These are phyloP conservation scores for Jackrogersella multiformis DNA, from an alignment of 495 filamentous ascomycete genomes.

Conservation along the genomic window DNA sequence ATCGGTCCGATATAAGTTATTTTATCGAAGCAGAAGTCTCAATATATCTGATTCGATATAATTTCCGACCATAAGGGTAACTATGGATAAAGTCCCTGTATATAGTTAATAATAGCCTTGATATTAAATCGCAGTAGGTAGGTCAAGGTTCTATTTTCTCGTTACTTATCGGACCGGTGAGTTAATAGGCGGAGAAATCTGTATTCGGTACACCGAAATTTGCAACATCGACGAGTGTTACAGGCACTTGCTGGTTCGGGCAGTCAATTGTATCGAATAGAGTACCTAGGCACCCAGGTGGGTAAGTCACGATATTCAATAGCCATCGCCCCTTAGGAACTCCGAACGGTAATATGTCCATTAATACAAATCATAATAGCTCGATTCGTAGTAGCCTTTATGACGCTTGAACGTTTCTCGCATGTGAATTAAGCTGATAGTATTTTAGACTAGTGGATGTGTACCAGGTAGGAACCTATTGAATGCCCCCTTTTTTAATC, in stretches of 20 bases:
- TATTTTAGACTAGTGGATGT: too few relatives aligned
- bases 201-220: neutral
- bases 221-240: neutral
- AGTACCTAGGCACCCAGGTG: too few relatives aligned
- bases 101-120: neutral
- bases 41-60: constrained; percentile 20
- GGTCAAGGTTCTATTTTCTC: neutral
- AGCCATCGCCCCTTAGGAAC: neutral
- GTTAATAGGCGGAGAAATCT: neutral
- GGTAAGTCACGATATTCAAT: neutral
- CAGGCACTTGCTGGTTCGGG: neutral
- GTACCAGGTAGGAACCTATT: too few relatives aligned
- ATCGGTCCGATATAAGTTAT: constrained; percentile 9
- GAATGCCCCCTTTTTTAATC: too few relatives aligned
- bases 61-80: constrained; percentile 10
- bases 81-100: neutral
- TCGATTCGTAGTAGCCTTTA: neutral
- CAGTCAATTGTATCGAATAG: neutral
- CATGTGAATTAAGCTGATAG: too few relatives aligned
- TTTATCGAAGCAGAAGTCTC: constrained; percentile 33
- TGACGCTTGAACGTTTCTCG: too few relatives aligned
- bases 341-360: neutral
- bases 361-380: neutral
- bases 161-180: neutral
- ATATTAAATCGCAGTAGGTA: neutral